Evolutionary conservation across 2,329 filamentous ascomycete species (phyloP), one percentile per base, ranked within the genome.

Genomic region (Alternaria panax): DNA sequence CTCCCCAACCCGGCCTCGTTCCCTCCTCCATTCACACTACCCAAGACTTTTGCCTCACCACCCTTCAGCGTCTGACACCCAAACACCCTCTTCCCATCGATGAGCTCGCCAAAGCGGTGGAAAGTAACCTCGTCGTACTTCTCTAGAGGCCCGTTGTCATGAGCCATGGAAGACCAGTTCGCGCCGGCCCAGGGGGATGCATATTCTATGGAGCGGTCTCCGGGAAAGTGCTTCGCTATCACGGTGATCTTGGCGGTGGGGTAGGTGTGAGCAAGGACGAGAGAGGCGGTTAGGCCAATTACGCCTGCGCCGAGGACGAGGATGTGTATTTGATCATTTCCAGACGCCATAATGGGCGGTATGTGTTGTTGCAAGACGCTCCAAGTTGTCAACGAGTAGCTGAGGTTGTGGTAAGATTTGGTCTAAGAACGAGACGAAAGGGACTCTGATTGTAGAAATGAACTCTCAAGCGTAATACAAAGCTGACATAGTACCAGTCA

Each of bases 161-260:
- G 61, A n/a, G 75, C 73, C 62, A 77, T 70, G 1, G 90, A 92
- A 60, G 90, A 76, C 75, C 89, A 90, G 73, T 95, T 94, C 62
- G 92, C 92, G 14, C 92, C 92, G 4, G 92, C 92, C 90, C 92
- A 96, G 1, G 92, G 92, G 6, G 92, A 96, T 0, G 92, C 89
- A 76, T 97, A 97, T 82, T 96, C 90, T 67, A 93, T 90, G 66
- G 94, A 91, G 78, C 94, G 95, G 80, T 97, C 93, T 34, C 93
- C 93, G 0, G 93, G 93, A 90, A 97, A 95, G 76, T 96, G 91
- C 73, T 94, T 96, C 5, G 92, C 90, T 30, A 92, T 82, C 34
- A 96, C 82, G 0, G 91, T 93, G 64, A 96, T 81, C 22, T 81
- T 80, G 65, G 88, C 84, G 3, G 75, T 68, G 2, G 82, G 80